A percentile compares a stretch with the other conserved stretches of the same genome.
Conservation (phyloP, 805 yeast genomes). For the Kuraishia piskuri region DNA sequence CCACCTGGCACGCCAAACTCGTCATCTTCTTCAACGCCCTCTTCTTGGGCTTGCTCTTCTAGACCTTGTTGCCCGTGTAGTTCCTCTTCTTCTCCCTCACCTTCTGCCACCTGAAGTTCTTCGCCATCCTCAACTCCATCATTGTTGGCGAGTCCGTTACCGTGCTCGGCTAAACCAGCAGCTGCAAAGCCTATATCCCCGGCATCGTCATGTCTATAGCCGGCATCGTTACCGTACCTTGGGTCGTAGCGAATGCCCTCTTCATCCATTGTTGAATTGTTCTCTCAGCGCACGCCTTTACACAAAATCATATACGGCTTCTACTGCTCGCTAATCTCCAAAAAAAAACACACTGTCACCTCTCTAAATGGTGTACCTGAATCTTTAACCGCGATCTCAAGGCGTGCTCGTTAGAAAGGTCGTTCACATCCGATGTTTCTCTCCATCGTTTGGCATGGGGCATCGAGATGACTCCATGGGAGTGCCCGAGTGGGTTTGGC, state of each 20-base stretch:
- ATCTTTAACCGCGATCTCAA: not conserved
- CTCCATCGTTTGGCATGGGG: not conserved
- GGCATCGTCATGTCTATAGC: conserved; percentile 1
- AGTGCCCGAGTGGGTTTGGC: not conserved
- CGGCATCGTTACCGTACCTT: conserved; percentile 2
- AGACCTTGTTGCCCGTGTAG: conserved; percentile 15
- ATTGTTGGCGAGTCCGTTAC: conserved; percentile 11
- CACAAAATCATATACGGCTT: not conserved
- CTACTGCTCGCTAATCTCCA: not conserved
- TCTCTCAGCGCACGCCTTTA: not conserved
- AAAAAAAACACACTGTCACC: too few species aligned
- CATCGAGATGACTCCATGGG: not conserved
- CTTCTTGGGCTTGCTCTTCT: conserved; percentile 26
- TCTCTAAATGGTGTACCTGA: not conserved
- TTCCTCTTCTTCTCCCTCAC: conserved; percentile 9
- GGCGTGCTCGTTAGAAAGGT: not conserved
- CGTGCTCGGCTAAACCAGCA: conserved; percentile 1
- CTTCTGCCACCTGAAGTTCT: conserved; percentile 23
- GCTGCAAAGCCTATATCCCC: not conserved
- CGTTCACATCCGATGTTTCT: not conserved
- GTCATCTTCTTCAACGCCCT: conserved; percentile 16
- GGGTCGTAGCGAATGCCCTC: conserved; percentile 3
- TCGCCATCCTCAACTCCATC: conserved; percentile 17
- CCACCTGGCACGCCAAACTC: conserved; percentile 26
- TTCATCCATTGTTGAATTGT: conserved; percentile 1